phyloP scores from a whole-genome alignment of 371 early-diverging fungal species.

The Nematocida ausubeli region DNA sequence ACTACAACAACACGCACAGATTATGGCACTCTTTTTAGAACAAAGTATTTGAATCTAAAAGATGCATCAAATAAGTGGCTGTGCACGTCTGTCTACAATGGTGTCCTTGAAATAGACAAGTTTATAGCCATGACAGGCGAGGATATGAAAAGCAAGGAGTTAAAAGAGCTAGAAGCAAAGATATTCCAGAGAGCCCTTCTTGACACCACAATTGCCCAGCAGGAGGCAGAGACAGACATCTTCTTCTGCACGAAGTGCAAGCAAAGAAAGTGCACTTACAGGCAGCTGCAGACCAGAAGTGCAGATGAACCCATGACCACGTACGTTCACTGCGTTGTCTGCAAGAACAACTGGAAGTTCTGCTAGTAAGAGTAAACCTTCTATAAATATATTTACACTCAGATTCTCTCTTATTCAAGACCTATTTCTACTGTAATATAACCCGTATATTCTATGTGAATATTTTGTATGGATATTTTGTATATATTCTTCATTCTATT shows the following conservation, averaged over 20 bases:
- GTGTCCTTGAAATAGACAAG: slow-evolving; percentile 54
- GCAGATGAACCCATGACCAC: slow-evolving; percentile 70
- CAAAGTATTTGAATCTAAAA: slow-evolving; percentile 66
- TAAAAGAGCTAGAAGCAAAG: slow-evolving; percentile 61
- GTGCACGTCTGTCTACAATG: slow-evolving; percentile 62
- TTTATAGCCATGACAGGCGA: slow-evolving; percentile 65
- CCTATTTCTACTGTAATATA: too few relatives aligned
- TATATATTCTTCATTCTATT: neutral
- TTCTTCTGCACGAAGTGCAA: slow-evolving; percentile 68
- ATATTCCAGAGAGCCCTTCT: slow-evolving; percentile 58
- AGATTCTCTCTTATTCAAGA: too few relatives aligned
- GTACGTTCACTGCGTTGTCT: slow-evolving; percentile 66
- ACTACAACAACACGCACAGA: slow-evolving; percentile 21
- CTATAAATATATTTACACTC: too few relatives aligned
- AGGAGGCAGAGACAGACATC: slow-evolving; percentile 67
- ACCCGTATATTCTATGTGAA: neutral
- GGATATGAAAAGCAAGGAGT: slow-evolving; percentile 67
- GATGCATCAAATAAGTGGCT: slow-evolving; percentile 64
- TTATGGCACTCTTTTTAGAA: slow-evolving; percentile 56
- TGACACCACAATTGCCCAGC: slow-evolving; percentile 63
- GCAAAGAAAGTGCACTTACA: slow-evolving; percentile 68
- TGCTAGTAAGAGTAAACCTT: slow-evolving; percentile 47
- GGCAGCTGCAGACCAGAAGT: slow-evolving; percentile 68
- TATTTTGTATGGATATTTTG: neutral
- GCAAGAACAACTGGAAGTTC: slow-evolving; percentile 69